These are phyloP conservation scores for Kwoniella sp. DNA, from an alignment of 768 basidiomycete genomes.

Conservation along the genomic window DNA sequence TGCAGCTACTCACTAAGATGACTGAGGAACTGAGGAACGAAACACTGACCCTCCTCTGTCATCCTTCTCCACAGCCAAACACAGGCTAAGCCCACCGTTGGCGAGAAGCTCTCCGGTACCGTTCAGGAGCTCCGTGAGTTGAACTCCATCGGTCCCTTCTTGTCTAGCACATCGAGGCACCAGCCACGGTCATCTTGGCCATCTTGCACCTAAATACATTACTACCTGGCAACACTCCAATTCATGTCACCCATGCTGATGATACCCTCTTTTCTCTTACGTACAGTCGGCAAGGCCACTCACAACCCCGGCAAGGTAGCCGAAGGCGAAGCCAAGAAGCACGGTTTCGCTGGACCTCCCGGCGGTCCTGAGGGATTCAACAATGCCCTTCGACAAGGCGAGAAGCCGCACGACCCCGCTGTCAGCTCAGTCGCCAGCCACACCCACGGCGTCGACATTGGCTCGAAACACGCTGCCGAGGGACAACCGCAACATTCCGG, in stretches of 20 bases:
- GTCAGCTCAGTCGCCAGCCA: not conserved
- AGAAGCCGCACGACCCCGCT: slow-evolving; percentile 12
- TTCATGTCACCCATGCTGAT: not conserved
- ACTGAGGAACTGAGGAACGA: too few species aligned
- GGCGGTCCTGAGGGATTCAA: slow-evolving; percentile 18
- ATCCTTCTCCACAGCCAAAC: not conserved
- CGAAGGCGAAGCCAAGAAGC: slow-evolving; percentile 42
- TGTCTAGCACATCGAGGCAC: too few species aligned
- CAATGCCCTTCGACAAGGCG: slow-evolving; percentile 5
- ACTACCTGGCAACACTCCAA: too few species aligned
- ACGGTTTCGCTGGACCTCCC: slow-evolving; percentile 22
- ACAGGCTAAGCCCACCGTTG: slow-evolving; percentile 16
- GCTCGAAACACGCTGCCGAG: not conserved
- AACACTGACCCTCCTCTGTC: too few species aligned
- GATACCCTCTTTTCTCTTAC: not conserved
- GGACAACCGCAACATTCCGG: not conserved
- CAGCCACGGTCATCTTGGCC: too few species aligned
- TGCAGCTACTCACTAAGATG: not conserved
- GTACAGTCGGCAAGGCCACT: slow-evolving; percentile 42
- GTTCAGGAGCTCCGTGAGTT: slow-evolving; percentile 16
- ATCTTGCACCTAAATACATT: not conserved
- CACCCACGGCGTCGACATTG: not conserved
- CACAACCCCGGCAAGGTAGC: slow-evolving; percentile 44
- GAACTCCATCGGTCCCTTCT: not conserved
- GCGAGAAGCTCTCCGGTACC: slow-evolving; percentile 19